A percentile compares a stretch with the other conserved stretches of the same genome.
Conservation (phyloP, 106 monocot genomes). For the Platanthera guangdongensis region DNA sequence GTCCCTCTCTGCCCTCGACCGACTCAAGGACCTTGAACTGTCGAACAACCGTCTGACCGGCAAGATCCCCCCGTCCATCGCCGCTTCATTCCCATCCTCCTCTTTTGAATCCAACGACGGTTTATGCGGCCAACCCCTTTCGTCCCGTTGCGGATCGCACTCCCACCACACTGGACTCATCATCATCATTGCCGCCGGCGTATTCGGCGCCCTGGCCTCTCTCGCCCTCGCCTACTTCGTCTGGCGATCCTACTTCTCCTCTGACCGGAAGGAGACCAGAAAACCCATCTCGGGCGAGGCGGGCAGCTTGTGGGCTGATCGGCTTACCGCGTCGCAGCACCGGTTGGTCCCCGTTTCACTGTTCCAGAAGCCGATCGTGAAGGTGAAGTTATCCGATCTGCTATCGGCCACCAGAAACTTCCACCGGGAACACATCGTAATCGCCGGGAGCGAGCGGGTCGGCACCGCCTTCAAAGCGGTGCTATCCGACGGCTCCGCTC, state of each 20-base stretch:
- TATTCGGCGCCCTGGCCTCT: slow-evolving; percentile 15
- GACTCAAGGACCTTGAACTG: slow-evolving; percentile 13
- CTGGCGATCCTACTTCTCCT: slow-evolving; percentile 14
- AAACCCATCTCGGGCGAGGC: background rate
- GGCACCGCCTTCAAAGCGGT: slow-evolving; percentile 52
- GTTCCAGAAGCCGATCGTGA: slow-evolving; percentile 46
- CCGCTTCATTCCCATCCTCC: background rate
- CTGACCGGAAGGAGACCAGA: background rate
- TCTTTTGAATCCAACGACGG: slow-evolving; percentile 21
- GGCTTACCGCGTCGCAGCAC: slow-evolving; percentile 7
- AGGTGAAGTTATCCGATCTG: slow-evolving; percentile 49
- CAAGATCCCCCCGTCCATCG: slow-evolving; percentile 8
- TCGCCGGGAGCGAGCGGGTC: slow-evolving; percentile 15
- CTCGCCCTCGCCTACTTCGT: slow-evolving; percentile 6
- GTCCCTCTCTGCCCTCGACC: slow-evolving; percentile 11
- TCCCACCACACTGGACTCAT: slow-evolving; percentile 13
- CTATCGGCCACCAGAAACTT: slow-evolving; percentile 50
- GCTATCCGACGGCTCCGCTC: slow-evolving; percentile 54
- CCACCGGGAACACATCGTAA: slow-evolving; percentile 30
- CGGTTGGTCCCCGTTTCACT: slow-evolving; percentile 16
- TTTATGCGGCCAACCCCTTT: slow-evolving; percentile 37
- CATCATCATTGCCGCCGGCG: slow-evolving; percentile 22
- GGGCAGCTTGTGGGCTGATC: background rate
- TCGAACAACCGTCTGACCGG: slow-evolving; percentile 20
- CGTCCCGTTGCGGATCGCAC: slow-evolving; percentile 9